Evolutionary conservation across 805 yeast genomes (phyloP).

Genomic region (Metahyphopichia silvanorum): DNA sequence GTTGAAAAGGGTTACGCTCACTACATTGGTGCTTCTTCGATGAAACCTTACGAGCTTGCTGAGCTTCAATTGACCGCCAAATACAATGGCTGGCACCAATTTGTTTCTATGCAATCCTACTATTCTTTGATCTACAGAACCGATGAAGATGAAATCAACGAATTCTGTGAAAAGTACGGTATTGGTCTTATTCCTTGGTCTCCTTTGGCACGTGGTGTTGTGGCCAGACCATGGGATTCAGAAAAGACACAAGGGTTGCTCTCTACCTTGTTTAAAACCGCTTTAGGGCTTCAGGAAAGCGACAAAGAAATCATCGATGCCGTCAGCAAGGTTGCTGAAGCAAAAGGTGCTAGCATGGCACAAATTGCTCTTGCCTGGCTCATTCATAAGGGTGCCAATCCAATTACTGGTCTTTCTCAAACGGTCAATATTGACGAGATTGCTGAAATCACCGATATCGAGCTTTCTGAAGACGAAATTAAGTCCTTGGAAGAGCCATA

Average conservation of each 20-base stretch:
- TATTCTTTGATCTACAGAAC: conserved; percentile 7
- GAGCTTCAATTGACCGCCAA: conserved; percentile 1
- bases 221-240: conserved; percentile 42
- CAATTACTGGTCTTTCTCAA: conserved; percentile 15
- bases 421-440: conserved; percentile 16
- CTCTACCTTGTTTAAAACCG: conserved; percentile 4
- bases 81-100: conserved; percentile 2
- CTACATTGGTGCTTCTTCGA: conserved; percentile 9
- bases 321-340: conserved; percentile 22
- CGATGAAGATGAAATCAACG: conserved; percentile 15
- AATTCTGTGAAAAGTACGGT: conserved; percentile 48
- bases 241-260: conserved; percentile 2
- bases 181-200: conserved; percentile 61
- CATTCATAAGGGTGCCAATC: conserved; percentile 12
- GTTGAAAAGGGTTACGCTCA: conserved; percentile 6
- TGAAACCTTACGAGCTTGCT: neutral
- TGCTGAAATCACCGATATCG: conserved; percentile 6
- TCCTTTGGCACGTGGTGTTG: conserved; percentile 52
- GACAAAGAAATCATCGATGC: conserved; percentile 13
- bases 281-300: conserved; percentile 4
- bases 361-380: conserved; percentile 20
- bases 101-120: conserved; percentile 5
- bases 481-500: conserved; percentile 12
- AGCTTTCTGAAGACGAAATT: conserved; percentile 9
- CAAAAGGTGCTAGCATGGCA: conserved; percentile 45